Conservation (phyloP, 495 filamentous ascomycete species). For the Rhypophila decipiens region DNA sequence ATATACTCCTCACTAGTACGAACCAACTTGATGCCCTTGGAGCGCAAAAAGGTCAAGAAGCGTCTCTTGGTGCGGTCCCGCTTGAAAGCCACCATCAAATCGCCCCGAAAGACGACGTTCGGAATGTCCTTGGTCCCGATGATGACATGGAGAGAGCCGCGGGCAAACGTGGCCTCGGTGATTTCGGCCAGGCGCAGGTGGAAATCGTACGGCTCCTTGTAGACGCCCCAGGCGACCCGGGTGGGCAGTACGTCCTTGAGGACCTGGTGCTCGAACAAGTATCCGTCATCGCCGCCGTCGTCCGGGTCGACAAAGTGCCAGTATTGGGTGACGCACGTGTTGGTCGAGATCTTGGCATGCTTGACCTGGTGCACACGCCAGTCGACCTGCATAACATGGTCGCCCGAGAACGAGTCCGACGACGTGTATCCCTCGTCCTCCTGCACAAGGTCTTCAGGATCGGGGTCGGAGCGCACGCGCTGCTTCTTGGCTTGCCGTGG, state of each 20-base stretch:
- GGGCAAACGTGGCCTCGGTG: constrained; percentile 29
- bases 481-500: constrained; percentile 7
- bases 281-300: constrained; percentile 18
- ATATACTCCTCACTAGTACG: constrained; percentile 21
- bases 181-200: constrained; percentile 32
- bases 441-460: background rate
- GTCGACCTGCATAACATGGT: constrained; percentile 33
- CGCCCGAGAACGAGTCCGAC: constrained; percentile 33
- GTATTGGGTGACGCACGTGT: constrained; percentile 40
- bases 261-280: constrained; percentile 41
- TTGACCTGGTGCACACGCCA: constrained; percentile 44
- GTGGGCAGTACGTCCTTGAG: constrained; percentile 31
- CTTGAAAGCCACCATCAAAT: constrained; percentile 39
- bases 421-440: constrained; percentile 40
- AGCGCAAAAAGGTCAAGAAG: constrained; percentile 33
- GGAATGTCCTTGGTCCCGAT: constrained; percentile 20
- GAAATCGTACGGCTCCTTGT: constrained; percentile 41
- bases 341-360: constrained; percentile 30
- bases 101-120: constrained; percentile 17
- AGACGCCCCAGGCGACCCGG: constrained; percentile 35
- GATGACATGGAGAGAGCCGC: constrained; percentile 23
- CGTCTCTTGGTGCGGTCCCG: constrained; percentile 39
- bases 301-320: constrained; percentile 34
- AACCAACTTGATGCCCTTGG: constrained; percentile 31
- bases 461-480: background rate